Evolutionary conservation across 2,329 filamentous ascomycete genomes (phyloP).

Genomic region (Colletotrichum tamarilloi): DNA sequence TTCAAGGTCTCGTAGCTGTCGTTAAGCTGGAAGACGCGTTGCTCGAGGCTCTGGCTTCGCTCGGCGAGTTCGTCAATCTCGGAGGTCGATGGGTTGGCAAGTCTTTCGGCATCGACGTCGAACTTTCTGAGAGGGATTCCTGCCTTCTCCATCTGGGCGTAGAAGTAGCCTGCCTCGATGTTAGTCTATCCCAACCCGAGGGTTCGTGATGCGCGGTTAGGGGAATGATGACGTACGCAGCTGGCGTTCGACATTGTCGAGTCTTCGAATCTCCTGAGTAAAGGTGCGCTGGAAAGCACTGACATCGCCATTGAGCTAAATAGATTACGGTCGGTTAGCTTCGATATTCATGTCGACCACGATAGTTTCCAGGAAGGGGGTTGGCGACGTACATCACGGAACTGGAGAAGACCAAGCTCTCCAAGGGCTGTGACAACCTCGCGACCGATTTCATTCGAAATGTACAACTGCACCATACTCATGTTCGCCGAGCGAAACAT

Average conservation of each 20-base stretch:
- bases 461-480: constrained; percentile 99
- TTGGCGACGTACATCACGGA: constrained; percentile 83
- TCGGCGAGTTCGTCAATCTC: constrained; percentile 97
- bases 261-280: constrained; percentile 94
- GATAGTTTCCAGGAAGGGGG: constrained; percentile 27
- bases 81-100: constrained; percentile 88
- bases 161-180: constrained; percentile 81
- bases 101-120: constrained; percentile 87
- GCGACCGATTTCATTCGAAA: constrained; percentile 97
- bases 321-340: constrained; percentile 37
- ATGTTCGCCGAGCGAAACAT: constrained; percentile 99
- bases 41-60: constrained; percentile 91
- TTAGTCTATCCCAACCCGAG: constrained; percentile 43
- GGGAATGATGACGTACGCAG: constrained; percentile 74
- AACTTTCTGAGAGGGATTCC: constrained; percentile 87
- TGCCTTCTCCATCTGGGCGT: constrained; percentile 94
- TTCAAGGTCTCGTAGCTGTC: constrained; percentile 99
- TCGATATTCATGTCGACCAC: constrained; percentile 4
- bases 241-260: constrained; percentile 98
- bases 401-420: constrained; percentile 96
- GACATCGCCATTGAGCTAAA: constrained; percentile 88
- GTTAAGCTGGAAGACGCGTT: constrained; percentile 90
- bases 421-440: constrained; percentile 97
- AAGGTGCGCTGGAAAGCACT: constrained; percentile 97
- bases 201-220: background rate